A percentile compares a stretch with the other conserved stretches of the same genome.
phyloP scores from a whole-genome alignment of 2,329 filamentous ascomycete genomes.

The Xylaria sp. region DNA sequence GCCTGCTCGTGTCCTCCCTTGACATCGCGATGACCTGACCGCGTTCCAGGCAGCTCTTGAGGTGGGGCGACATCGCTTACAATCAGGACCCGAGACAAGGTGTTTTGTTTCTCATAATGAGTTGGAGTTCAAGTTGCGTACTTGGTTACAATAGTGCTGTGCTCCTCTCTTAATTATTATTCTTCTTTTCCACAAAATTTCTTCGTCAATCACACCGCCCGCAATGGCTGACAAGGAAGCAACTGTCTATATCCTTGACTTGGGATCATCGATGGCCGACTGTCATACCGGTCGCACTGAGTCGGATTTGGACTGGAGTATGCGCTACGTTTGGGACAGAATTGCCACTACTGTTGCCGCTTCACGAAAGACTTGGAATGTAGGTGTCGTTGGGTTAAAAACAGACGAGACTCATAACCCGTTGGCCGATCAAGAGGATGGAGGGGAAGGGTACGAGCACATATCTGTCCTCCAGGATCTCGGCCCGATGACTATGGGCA shows the following conservation, averaged over 20 bases:
- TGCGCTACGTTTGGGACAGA: constrained; percentile 96
- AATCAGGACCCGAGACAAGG: background rate
- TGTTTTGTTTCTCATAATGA: background rate
- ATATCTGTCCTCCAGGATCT: constrained; percentile 79
- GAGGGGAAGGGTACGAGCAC: constrained; percentile 74
- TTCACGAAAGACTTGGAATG: constrained; percentile 73
- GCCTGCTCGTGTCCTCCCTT: constrained; percentile 25
- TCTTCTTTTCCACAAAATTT: background rate
- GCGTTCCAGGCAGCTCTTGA: constrained; percentile 31
- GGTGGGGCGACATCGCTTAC: constrained; percentile 8
- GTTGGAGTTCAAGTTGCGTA: background rate
- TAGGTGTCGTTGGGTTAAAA: constrained; percentile 82
- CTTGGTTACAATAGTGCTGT: background rate
- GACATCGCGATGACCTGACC: constrained; percentile 18
- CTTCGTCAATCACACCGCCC: constrained; percentile 11
- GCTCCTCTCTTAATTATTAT: no score
- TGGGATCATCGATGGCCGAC: constrained; percentile 83
- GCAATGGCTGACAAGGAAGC: constrained; percentile 92
- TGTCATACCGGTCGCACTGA: constrained; percentile 72
- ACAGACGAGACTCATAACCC: constrained; percentile 78
- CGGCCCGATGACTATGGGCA: constrained; percentile 65
- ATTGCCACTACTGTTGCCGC: constrained; percentile 73
- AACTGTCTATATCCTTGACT: constrained; percentile 88
- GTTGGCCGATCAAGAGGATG: constrained; percentile 65
- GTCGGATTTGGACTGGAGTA: constrained; percentile 84